Base-by-base conservation (phyloP, 768 basidiomycete species). In the Mycena floridula region DNA sequence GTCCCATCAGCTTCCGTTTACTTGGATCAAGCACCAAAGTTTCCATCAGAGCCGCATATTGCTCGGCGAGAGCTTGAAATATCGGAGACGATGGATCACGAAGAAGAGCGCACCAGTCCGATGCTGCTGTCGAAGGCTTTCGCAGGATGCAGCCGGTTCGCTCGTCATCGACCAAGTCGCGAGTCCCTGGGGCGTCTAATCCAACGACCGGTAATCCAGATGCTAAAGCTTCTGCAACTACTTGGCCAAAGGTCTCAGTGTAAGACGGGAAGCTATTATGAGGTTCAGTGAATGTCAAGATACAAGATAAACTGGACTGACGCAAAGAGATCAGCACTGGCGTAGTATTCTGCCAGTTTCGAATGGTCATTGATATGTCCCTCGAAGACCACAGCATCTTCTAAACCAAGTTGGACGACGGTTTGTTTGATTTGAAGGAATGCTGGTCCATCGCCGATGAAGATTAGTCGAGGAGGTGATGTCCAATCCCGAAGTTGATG, bases 191-290 rank as follows among this genome's bases (percentile, higher is more conserved):
- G 4, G 32, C 32, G 32, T 35, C 32, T 15, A 35, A 18, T 15
- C 32, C 32, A 18, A 69, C 59, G 24, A 73, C 68, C 0, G 72
- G 70, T 23, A 74, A 48, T 3, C 70, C 70, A 22, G 66, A 68
- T 0, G 69, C 69, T 18, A 70, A 59, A 7, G 66, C 68, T 51
- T 74, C 68, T 1, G 65, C 51, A 7, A 72, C 69, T 30, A 72
- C 70, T 46, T 73, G 71, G 15, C 72, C 59, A 41, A 61, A 62
- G 2, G 60, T 62, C 45, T 62, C 59, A 1, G 59, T 62, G 25
- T 47, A 52, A 16, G 46, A 51, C 2, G 55, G 51, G 28, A 43
- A 51, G 5, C 62, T 49, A 16, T 16, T 18, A 26, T 7, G 12
- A 7, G 18, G 16, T 43, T 1, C 9, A 1, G 22, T 16, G 4